Percentiles rank a stretch among this genome's conserved stretches.
Evolutionary conservation across 495 filamentous ascomycete species (phyloP).

Genomic region (Tetracladium marchalianum): DNA sequence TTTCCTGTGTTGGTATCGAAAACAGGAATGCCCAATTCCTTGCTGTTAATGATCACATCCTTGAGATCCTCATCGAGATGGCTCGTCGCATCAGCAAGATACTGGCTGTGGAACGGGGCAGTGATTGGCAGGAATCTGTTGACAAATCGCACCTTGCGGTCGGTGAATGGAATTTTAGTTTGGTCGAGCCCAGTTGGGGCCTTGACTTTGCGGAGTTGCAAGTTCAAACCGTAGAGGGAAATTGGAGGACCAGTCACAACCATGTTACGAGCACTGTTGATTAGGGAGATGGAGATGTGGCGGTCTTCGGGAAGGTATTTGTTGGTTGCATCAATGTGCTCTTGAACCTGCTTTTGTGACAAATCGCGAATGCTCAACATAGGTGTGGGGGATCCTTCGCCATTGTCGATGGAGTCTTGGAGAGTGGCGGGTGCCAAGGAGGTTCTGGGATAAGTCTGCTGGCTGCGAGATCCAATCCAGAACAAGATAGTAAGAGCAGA

Average conservation of each 20-base stretch:
- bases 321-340: constrained; percentile 92
- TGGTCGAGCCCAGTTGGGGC: constrained; percentile 94
- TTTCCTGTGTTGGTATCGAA: constrained; percentile 80
- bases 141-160: constrained; percentile 91
- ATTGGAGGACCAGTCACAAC: constrained; percentile 94
- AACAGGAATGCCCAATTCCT: constrained; percentile 67
- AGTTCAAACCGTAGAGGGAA: constrained; percentile 90
- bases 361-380: constrained; percentile 98
- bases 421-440: constrained; percentile 84
- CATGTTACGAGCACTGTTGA: constrained; percentile 94
- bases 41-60: constrained; percentile 59
- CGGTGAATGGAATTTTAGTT: constrained; percentile 84
- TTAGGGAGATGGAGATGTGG: constrained; percentile 88
- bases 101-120: constrained; percentile 94
- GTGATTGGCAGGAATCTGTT: constrained; percentile 97
- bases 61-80: constrained; percentile 80
- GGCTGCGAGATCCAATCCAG: constrained; percentile 98
- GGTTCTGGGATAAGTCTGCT: constrained; percentile 92
- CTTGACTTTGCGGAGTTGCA: constrained; percentile 90
- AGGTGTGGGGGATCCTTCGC: constrained; percentile 87
- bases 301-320: constrained; percentile 85
- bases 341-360: constrained; percentile 71
- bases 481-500: constrained; percentile 89
- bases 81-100: constrained; percentile 68
- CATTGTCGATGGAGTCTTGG: constrained; percentile 90